Percentiles rank a stretch among this genome's conserved stretches.
Evolutionary conservation across 75 land plant species (phyloP).

Genomic region (Adiantum capillusveneris): DNA sequence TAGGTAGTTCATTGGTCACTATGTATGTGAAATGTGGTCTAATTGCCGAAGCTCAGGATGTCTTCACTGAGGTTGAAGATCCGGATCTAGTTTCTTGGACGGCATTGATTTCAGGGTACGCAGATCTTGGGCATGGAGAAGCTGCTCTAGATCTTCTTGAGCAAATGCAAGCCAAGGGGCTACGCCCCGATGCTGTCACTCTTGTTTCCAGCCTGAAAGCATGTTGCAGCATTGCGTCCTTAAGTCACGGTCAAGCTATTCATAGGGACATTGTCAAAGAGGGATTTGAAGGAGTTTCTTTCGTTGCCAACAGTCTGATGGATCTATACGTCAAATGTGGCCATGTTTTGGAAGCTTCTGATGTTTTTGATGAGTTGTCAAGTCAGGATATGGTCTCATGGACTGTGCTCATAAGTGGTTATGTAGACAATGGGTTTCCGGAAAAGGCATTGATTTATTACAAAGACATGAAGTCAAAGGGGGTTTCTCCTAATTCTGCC

Average conservation of each 20-base stretch:
- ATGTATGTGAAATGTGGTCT: constrained; percentile 31
- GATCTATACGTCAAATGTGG: constrained; percentile 38
- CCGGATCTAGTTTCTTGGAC: constrained; percentile 44
- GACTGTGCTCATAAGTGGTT: constrained; percentile 49
- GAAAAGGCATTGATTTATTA: constrained; percentile 20
- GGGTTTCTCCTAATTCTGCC: constrained; percentile 10
- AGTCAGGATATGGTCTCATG: constrained; percentile 40
- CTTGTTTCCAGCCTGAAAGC: constrained; percentile 13
- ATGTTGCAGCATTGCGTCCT: constrained; percentile 6
- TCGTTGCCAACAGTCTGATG: constrained; percentile 47
- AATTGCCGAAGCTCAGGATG: constrained; percentile 14
- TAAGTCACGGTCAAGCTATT: neutral
- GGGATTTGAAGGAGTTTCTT: constrained; percentile 39
- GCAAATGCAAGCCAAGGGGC: neutral
- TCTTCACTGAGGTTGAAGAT: constrained; percentile 35
- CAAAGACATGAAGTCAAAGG: constrained; percentile 17
- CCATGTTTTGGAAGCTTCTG: constrained; percentile 15
- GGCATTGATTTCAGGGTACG: constrained; percentile 34
- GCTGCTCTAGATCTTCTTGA: constrained; percentile 18
- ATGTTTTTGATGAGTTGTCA: constrained; percentile 26
- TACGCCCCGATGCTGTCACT: neutral
- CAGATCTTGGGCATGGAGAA: constrained; percentile 12
- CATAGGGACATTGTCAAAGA: constrained; percentile 27
- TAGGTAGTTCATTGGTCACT: constrained; percentile 27
- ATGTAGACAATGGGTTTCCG: constrained; percentile 21